A percentile compares a stretch with the other conserved stretches of the same genome.
These are phyloP conservation scores for Ophiocordyceps camponoti-floridani DNA, from an alignment of 2,329 filamentous ascomycete genomes.

Conservation along the genomic window DNA sequence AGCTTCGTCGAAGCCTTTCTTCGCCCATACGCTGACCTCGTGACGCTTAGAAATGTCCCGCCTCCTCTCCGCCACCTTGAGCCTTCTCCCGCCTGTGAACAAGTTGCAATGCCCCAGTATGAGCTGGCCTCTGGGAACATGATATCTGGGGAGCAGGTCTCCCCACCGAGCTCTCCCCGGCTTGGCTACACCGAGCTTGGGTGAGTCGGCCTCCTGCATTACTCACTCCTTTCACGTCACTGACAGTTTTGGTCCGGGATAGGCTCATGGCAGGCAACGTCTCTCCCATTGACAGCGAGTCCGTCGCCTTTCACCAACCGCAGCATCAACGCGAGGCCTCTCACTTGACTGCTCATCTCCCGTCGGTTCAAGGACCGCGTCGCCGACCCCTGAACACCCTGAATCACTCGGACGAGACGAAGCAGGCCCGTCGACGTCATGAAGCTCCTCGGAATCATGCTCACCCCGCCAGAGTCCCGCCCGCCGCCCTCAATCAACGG, in stretches of 20 bases:
- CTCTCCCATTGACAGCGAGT: slow-evolving; percentile 32
- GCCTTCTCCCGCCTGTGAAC: not conserved
- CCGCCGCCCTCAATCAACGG: slow-evolving; percentile 15
- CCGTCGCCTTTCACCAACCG: slow-evolving; percentile 4
- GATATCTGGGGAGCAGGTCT: slow-evolving; percentile 25
- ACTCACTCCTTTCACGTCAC: not conserved
- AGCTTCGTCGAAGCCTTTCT: not conserved
- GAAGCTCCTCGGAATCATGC: not conserved
- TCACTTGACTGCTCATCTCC: not conserved
- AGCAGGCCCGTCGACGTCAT: not conserved
- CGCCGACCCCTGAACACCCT: not conserved
- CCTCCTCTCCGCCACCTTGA: not conserved
- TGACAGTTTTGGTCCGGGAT: not conserved
- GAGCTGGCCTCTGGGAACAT: slow-evolving; percentile 10
- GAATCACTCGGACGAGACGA: not conserved
- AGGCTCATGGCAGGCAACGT: slow-evolving; percentile 19
- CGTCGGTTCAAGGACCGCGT: not conserved
- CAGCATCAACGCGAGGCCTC: not conserved
- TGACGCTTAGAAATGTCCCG: not conserved
- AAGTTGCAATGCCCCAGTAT: slow-evolving; percentile 18
- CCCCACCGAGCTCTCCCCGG: slow-evolving; percentile 40
- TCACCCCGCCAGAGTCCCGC: not conserved
- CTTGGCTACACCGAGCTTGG: slow-evolving; percentile 14
- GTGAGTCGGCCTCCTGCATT: slow-evolving; percentile 16
- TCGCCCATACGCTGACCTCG: not conserved